Evolutionary conservation across 2,329 filamentous ascomycete genomes (phyloP), one percentile per base, ranked within the genome.

Genomic region (Dothideomycetidae sp.): DNA sequence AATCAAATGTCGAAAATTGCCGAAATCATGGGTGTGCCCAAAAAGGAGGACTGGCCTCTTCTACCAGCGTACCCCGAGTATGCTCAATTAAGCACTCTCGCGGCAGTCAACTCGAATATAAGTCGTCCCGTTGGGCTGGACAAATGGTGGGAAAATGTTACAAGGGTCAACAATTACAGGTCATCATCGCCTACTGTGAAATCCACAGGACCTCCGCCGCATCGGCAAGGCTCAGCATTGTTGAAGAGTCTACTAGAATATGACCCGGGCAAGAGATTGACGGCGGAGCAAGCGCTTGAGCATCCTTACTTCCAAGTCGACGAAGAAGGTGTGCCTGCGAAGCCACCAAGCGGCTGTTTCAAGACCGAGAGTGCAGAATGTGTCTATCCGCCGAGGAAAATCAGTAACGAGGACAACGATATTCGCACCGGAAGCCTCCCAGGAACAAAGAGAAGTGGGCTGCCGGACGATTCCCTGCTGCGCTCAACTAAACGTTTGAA

Each of bases 1-100:
- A 94, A 94, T 51, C 90, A 98, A 62, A 96, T 98, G 88, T 84
- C 90, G 53, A 94, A 93, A 61, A 98, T 98, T 49, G 83, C 93
- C 26, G 90, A 98, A 53, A 85, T 98, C 44, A 78, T 98, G 65
- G 90, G 90, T 18, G 64, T 93, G 46, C 90, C 90, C 0, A 83
- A 73, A 5, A 88, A 88, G 51, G 82, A 93, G 34, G 73, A 76
- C 16, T 98, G 90, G 90, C 83, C 86, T 0, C 68, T 88, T 17
- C 64, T 98, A 2, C 66, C 74, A 1, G 73, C 78, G 28, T 93
- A 93, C 80, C 85, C 84, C 0, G 90, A 98, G 59, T 93, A 81
- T 52, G 60, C 23, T 43, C 53, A 51, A 28, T 40, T 58, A 10
- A 43, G 45, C 12, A 51, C 46, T 3, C 63, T 53, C 52, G 60